Percentiles rank a stretch among this genome's conserved stretches.
Conservation (phyloP, 2,329 filamentous ascomycete species). For the Rasamsonia emersonii region DNA sequence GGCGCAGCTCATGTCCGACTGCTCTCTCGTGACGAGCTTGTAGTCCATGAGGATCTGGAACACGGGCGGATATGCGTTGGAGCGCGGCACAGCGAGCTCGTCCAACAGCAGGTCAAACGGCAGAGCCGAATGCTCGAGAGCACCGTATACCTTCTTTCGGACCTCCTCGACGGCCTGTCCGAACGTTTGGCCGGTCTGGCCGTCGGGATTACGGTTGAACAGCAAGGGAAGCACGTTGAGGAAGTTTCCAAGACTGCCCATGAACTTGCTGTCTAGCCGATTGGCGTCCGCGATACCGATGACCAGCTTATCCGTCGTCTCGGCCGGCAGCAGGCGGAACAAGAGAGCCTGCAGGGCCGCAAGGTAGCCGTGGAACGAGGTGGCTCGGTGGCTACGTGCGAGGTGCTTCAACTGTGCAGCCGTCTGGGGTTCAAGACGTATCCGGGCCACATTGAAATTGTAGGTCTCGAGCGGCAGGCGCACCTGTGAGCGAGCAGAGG, state of each 20-base stretch:
- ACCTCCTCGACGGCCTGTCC: constrained; percentile 19
- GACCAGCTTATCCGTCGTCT: constrained; percentile 28
- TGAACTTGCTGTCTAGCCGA: constrained; percentile 22
- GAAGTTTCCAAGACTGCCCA: constrained; percentile 37
- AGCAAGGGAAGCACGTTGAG: constrained; percentile 43
- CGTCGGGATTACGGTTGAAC: constrained; percentile 18
- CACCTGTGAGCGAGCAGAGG: constrained; percentile 10
- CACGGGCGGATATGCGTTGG: constrained; percentile 34
- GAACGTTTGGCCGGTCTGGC: too few relatives aligned
- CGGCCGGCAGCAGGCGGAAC: constrained; percentile 11
- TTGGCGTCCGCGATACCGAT: constrained; percentile 44
- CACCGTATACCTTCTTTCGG: constrained; percentile 21
- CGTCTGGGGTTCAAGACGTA: constrained; percentile 12
- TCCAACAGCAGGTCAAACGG: constrained; percentile 44
- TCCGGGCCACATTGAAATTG: constrained; percentile 7
- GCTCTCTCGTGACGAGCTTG: constrained; percentile 22
- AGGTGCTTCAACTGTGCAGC: constrained; percentile 14
- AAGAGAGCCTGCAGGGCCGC: constrained; percentile 32
- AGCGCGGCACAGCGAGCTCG: constrained; percentile 33
- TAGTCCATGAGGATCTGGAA: constrained; percentile 46
- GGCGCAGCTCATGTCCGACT: constrained; percentile 16
- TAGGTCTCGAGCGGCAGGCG: constrained; percentile 13
- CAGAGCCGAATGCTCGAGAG: constrained; percentile 35
- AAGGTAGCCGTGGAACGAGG: constrained; percentile 41
- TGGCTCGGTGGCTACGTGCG: constrained; percentile 19